These are phyloP conservation scores for Rhododendron williamsianum DNA, from an alignment of 148 eudicot genomes.

Conservation along the genomic window DNA sequence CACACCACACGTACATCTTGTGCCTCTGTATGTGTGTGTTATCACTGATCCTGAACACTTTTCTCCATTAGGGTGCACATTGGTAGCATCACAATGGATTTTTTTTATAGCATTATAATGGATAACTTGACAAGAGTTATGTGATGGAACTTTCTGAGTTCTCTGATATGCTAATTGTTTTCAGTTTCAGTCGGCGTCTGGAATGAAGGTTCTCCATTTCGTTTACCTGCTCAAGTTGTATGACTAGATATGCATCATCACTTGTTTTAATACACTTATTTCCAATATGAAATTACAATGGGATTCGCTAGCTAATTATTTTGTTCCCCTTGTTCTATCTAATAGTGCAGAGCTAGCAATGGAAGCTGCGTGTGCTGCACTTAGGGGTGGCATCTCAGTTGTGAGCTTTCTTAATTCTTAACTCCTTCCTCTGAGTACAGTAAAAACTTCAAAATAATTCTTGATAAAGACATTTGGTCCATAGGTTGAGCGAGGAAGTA, in stretches of 20 bases:
- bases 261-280: background rate
- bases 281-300: background rate
- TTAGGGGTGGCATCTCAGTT: constrained; percentile 59
- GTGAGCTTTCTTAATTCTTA: constrained; percentile 33
- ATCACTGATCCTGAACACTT: background rate
- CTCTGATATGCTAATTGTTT: background rate
- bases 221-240: background rate
- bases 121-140: background rate
- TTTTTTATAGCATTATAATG: background rate
- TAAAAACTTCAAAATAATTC: background rate
- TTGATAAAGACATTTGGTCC: background rate
- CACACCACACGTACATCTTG: background rate
- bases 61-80: background rate
- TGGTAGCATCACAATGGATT: background rate
- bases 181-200: background rate
- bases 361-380: constrained; percentile 83
- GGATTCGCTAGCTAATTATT: background rate
- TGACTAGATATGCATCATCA: background rate
- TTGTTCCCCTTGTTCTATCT: background rate
- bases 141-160: background rate
- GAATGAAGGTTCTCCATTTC: background rate
- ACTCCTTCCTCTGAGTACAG: background rate
- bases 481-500: too few species aligned
- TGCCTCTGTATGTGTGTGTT: background rate
- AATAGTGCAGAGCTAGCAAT: constrained; percentile 66